Evolutionary conservation across 139 green algal species (phyloP), one percentile per base, ranked within the genome.

Genomic region (Trebouxia sp.): DNA sequence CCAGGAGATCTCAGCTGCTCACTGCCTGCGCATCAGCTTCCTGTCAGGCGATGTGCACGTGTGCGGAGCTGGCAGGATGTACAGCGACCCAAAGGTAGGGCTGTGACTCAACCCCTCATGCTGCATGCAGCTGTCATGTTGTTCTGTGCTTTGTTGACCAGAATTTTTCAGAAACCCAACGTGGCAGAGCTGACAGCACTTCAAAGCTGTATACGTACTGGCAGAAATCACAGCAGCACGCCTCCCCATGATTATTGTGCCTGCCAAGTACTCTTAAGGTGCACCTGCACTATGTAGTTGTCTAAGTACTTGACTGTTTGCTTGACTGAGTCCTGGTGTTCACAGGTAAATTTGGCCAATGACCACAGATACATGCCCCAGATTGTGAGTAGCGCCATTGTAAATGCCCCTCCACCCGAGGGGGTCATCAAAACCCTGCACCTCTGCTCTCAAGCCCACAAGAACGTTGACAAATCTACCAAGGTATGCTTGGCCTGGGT

Each of bases 321-420:
- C n/a, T n/a, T n/a, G n/a, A n/a, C n/a, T n/a, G n/a, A n/a, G n/a
- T n/a, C n/a, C n/a, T 50, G 14, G 12, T 2, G 14, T 5, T 30
- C 20, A 6, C 66, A 76, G 66, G 39, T 76, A 22, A 48, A 80
- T 42, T 42, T 81, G 70, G n/a, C 28, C 9, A 43, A 81, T 35
- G 80, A 84, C 41, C 42, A 81, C 56, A 41, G 80, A 14, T 84
- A 76, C 42, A 84, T 84, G 80, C 41, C 80, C 11, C 80, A 91
- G 67, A 88, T 91, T 80, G 89, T 91, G 53, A 70, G 28, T 74
- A 87, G 75, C 26, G 88, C 88, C 6, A 91, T 92, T 72, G 65
- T 89, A 43, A 92, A 92, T 67, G 75, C 66, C 17, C 87, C 88
- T 20, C 87, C 88, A 9, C 88, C 88, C 0, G 50, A 76, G 5